Evolutionary conservation across 2,329 filamentous ascomycete genomes (phyloP), one percentile per base, ranked within the genome.

Genomic region (Penicillium crustosum): DNA sequence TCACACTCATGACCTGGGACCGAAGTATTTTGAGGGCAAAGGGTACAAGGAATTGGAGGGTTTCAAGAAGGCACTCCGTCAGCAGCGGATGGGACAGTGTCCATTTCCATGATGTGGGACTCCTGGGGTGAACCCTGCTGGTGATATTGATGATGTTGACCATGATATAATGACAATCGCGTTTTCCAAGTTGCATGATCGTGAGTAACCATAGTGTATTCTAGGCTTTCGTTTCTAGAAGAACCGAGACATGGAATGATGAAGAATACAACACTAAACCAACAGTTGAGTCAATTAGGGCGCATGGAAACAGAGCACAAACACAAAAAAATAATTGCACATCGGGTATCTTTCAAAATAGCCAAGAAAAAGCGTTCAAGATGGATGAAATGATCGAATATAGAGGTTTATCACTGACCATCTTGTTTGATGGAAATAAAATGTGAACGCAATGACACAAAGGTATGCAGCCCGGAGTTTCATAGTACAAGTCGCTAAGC

Each of bases 1-100:
- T 58, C 65, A 73, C n/a, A 66, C 78, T 36, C 77, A 81, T 13
- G 85, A 90, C 38, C 69, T 90, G 10, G 89, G 89, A 0, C 89
- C 88, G 0, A 75, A 71, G 43, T 78, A 74, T 43, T 79, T 83
- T 54, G 76, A 78, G 47, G 82, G 81, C 0, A 79, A 80, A 60
- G 85, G 86, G 0, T 53, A 70, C 10, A 68, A 66, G 55, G 62
- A 68, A 19, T 29, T 71, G n/a, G 60, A 67, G 21, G 45, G 53
- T 3, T 67, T 68, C 21, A 65, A 63, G 7, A 76, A 81, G 15
- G 77, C 81, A 61, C 74, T 79, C 61, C 75, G 75, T 12, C 70
- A 61, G n/a, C 74, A 74, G 56, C 68, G 78, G 43, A 70, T 65
- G 4, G 72, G 71, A 0, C 78, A 77, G 5, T 83, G 81, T 70